Evolutionary conservation across 805 yeast species (phyloP).

Genomic region (Nakazawaea sp.): DNA sequence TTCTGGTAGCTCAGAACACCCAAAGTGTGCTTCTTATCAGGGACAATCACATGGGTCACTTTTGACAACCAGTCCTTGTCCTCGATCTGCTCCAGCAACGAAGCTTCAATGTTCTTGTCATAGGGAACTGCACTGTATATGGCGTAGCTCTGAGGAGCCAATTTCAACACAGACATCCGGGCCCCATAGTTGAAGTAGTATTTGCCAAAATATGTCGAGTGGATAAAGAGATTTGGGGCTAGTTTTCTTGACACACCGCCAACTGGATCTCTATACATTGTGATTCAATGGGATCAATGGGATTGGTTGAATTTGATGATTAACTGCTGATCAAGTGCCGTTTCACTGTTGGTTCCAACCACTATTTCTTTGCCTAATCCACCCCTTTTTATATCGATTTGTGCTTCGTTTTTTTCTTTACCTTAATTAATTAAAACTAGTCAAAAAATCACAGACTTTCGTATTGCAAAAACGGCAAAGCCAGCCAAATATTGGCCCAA

Average conservation of each 20-base stretch:
- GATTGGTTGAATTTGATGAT: too few relatives aligned
- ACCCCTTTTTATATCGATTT: too few relatives aligned
- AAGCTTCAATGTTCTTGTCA: constrained; percentile 34
- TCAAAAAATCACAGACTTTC: too few relatives aligned
- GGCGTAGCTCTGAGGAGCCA: constrained; percentile 23
- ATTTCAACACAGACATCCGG: constrained; percentile 29
- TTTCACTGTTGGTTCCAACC: too few relatives aligned
- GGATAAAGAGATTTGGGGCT: constrained; percentile 23
- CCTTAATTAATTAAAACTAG: too few relatives aligned
- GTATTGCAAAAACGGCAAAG: too few relatives aligned
- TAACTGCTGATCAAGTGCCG: too few relatives aligned
- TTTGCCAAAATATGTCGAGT: constrained; percentile 29
- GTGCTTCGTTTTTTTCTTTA: too few relatives aligned
- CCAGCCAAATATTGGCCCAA: too few relatives aligned
- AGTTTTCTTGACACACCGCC: constrained; percentile 32
- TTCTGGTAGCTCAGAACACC: constrained; percentile 48
- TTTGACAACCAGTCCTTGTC: constrained; percentile 26
- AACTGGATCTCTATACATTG: too few relatives aligned
- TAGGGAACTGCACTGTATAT: constrained; percentile 57
- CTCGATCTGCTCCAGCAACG: constrained; percentile 28
- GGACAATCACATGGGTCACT: constrained; percentile 47
- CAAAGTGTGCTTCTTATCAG: constrained; percentile 61
- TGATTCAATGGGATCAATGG: too few relatives aligned
- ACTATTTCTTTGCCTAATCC: too few relatives aligned
- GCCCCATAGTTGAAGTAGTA: constrained; percentile 26